These are phyloP conservation scores for Termitomyces bulborhizus DNA, from an alignment of 768 basidiomycete species.

Conservation along the genomic window DNA sequence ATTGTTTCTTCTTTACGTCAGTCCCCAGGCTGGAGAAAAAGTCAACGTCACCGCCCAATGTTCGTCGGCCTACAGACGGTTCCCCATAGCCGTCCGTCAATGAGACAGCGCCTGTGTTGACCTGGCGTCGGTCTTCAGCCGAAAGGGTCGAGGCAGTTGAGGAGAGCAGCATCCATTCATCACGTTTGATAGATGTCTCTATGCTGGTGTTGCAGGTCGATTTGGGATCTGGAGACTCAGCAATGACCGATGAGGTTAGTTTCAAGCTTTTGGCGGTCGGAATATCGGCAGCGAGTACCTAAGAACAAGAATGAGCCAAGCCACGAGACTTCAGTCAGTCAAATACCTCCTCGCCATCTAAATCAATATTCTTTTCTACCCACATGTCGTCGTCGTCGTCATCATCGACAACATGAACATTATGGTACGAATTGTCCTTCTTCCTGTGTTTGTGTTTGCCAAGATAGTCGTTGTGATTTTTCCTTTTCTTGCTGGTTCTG, in stretches of 20 bases:
- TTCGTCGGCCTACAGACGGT: conserved; percentile 35
- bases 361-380: conserved; percentile 83
- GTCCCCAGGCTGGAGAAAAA: conserved; percentile 88
- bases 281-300: conserved; percentile 69
- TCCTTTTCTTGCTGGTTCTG: conserved; percentile 48
- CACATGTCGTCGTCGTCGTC: conserved; percentile 76
- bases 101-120: conserved; percentile 35
- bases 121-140: conserved; percentile 16
- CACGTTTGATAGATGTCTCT: conserved; percentile 53
- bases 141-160: conserved; percentile 24
- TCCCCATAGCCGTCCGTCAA: conserved; percentile 67
- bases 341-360: conserved; percentile 70
- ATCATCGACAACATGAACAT: conserved; percentile 56
- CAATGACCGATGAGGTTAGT: conserved; percentile 53
- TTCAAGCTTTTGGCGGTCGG: conserved; percentile 71
- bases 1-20: conserved; percentile 56
- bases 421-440: conserved; percentile 36
- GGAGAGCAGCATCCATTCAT: conserved; percentile 86
- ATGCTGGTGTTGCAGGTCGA: conserved; percentile 43
- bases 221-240: conserved; percentile 34
- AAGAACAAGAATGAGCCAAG: conserved; percentile 10
- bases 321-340: background rate
- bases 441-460: conserved; percentile 34
- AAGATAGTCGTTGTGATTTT: conserved; percentile 39
- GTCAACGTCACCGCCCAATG: conserved; percentile 59